Evolutionary conservation across 192 early-diverging fungal genomes (phyloP), one percentile per base, ranked within the genome.

Genomic region (Coemansia sp.): DNA sequence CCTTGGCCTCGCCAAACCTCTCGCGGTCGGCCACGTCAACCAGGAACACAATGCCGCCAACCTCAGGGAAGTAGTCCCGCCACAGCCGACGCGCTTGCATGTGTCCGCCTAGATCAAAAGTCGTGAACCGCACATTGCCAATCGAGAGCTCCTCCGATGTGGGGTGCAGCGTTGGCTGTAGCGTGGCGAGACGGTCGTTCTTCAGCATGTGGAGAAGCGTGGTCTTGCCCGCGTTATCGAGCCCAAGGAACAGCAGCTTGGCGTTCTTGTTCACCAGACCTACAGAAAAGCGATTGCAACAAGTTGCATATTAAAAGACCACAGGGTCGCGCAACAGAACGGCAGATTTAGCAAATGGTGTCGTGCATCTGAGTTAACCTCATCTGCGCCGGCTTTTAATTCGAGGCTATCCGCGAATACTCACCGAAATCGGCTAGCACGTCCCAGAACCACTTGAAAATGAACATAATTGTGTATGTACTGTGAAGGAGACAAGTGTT

Each of bases 131-230:
- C 69, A 98, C 91, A 74, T 96, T 97, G 69, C 92, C 95, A 81
- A 99, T 97, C 27, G 95, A 89, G 37, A 99, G 89, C 77, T 99
- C 97, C 77, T 99, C 97, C 45, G 95, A 96, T 64, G 80, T 99
- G 64, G 97, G 97, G 80, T 99, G 95, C 82, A 95, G 89, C 41
- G 97, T 99, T 31, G 97, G 97, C 75, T 93, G 90, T 38, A 97
- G 87, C 55, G 92, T 91, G 37, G 94, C 94, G 76, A 99, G 80
- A 71, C 97, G 92, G 82, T 97, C 96, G 82, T 96, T 99, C 89
- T 99, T 99, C 73, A 99, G 88, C 94, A 99, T 97, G 86, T 99
- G 97, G 61, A 99, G 88, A 19, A 99, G 87, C 55, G 97, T 99
- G 3, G 97, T 99, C 86, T 99, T 99, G 64, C 95, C 95, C 64